phyloP scores from a whole-genome alignment of 2,329 filamentous ascomycete genomes.

The Trichophyton equinum region DNA sequence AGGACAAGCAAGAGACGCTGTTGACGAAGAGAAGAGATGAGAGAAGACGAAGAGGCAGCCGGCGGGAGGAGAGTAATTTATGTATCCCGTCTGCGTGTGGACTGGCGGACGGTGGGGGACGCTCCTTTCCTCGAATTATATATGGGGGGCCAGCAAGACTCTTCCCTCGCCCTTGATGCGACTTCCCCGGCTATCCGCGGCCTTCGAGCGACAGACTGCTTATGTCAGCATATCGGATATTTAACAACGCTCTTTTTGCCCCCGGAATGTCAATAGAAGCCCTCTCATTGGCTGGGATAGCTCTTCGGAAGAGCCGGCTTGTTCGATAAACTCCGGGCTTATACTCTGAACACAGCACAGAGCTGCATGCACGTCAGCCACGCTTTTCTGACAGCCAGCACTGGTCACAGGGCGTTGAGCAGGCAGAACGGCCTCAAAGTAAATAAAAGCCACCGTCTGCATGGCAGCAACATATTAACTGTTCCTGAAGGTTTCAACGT shows the following conservation, averaged over 20 bases:
- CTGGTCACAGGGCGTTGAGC: too few relatives aligned
- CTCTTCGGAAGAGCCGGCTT: background rate
- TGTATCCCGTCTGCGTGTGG: background rate
- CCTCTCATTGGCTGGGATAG: background rate
- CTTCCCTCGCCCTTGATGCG: background rate
- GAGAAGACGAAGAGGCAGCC: background rate
- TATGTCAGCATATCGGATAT: background rate
- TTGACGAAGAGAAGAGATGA: background rate
- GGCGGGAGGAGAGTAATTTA: background rate
- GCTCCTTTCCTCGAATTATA: background rate
- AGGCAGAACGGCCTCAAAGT: too few relatives aligned
- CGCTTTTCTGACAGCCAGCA: too few relatives aligned
- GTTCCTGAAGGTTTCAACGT: background rate
- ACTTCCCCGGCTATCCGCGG: background rate
- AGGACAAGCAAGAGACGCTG: background rate
- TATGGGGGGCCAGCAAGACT: background rate
- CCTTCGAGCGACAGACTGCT: background rate
- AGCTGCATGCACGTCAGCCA: too few relatives aligned
- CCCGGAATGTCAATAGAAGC: background rate
- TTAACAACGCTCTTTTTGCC: background rate
- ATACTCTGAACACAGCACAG: too few relatives aligned
- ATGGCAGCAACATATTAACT: too few relatives aligned
- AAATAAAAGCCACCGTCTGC: too few relatives aligned
- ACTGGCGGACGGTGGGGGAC: background rate
- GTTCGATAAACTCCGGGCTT: background rate